Evolutionary conservation across 177 flowering plant species (phyloP).

Genomic region (Vitis hybrid): DNA sequence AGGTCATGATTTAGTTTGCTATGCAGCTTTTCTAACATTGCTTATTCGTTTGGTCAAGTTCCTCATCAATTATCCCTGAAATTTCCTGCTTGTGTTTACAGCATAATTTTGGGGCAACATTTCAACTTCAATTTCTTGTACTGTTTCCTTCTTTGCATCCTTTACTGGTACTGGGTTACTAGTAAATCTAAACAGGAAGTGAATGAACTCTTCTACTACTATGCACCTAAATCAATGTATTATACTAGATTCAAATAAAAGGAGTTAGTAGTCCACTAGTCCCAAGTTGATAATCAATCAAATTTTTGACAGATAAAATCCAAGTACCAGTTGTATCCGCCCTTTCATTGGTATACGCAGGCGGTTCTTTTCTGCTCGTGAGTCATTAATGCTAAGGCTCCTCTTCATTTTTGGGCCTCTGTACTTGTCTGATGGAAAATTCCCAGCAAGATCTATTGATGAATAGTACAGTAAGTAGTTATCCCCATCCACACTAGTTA

Average conservation of each 20-base stretch:
- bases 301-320: slow-evolving; percentile 22
- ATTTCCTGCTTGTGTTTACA: too few species aligned
- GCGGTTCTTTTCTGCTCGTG: slow-evolving; percentile 46
- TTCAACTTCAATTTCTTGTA: too few species aligned
- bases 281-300: slow-evolving; percentile 9
- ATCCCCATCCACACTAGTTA: slow-evolving; percentile 85
- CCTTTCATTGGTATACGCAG: slow-evolving; percentile 90
- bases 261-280: not conserved
- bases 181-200: too few species aligned
- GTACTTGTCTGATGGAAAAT: slow-evolving; percentile 32
- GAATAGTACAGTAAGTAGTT: slow-evolving; percentile 75
- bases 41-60: too few species aligned
- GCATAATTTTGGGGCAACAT: too few species aligned
- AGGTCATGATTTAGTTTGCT: too few species aligned
- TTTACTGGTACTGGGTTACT: too few species aligned
- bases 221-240: not conserved
- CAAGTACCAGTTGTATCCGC: slow-evolving; percentile 83
- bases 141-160: too few species aligned
- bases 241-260: not conserved
- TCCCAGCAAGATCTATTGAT: slow-evolving; percentile 64
- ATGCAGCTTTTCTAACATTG: too few species aligned
- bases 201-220: not conserved
- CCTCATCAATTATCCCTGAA: too few species aligned
- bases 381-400: slow-evolving; percentile 51
- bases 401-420: slow-evolving; percentile 49